phyloP scores from a whole-genome alignment of 768 basidiomycete genomes.

The Russula sp. region DNA sequence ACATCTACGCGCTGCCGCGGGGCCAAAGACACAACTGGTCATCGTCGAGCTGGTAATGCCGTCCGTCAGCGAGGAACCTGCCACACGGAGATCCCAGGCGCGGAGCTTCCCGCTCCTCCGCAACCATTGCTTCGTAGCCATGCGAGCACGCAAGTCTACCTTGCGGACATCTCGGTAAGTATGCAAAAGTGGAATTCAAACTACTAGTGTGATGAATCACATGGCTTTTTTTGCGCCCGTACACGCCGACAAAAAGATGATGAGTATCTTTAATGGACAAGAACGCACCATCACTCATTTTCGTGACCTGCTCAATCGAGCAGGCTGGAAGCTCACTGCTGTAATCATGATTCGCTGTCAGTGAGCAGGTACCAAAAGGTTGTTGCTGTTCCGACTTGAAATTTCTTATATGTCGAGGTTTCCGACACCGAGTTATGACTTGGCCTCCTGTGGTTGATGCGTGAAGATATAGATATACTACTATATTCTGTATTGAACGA shows the following conservation, averaged over 20 bases:
- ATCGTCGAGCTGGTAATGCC: constrained; percentile 33
- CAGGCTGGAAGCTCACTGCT: not conserved
- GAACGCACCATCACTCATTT: constrained; percentile 11
- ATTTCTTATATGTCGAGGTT: not conserved
- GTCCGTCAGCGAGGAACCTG: constrained; percentile 32
- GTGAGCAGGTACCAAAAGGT: not conserved
- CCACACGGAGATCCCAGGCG: constrained; percentile 25
- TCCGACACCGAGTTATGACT: not conserved
- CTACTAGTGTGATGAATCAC: no score
- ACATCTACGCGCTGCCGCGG: constrained; percentile 23
- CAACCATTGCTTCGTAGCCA: constrained; percentile 32
- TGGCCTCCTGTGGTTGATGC: no score
- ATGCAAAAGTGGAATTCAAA: no score
- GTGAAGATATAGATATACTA: no score
- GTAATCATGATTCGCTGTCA: not conserved
- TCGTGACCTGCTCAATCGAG: not conserved
- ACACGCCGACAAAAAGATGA: constrained; percentile 7
- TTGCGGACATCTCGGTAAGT: no score
- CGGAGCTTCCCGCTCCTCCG: constrained; percentile 25
- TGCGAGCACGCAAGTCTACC: not conserved
- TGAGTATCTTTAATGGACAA: constrained; percentile 2
- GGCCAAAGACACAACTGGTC: constrained; percentile 32
- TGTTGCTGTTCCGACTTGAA: not conserved
- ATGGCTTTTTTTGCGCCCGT: not conserved
- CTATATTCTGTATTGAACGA: no score